These are phyloP conservation scores for Pichia insulana DNA, from an alignment of 805 yeast genomes.

Conservation along the genomic window DNA sequence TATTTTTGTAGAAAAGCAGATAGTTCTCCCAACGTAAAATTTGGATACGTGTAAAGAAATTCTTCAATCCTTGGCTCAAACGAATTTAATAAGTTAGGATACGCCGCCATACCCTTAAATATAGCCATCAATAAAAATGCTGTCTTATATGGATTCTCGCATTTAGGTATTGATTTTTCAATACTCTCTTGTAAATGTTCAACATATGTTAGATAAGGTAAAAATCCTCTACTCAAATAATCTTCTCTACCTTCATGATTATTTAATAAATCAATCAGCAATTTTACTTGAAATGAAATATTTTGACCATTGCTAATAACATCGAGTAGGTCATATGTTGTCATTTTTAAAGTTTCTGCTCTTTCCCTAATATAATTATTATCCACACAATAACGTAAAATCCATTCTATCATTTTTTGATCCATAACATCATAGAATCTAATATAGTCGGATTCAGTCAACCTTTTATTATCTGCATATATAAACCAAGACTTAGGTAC, in stretches of 20 bases:
- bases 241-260: neutral
- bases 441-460: slow-evolving; percentile 3
- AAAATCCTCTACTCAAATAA: slow-evolving; percentile 5
- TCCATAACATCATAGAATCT: slow-evolving; percentile 9
- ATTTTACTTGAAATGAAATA: slow-evolving; percentile 5
- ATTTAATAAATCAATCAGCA: slow-evolving; percentile 6
- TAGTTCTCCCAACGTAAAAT: slow-evolving; percentile 10
- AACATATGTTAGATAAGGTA: slow-evolving; percentile 11
- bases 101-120: slow-evolving; percentile 6
- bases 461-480: neutral
- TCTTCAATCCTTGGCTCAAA: slow-evolving; percentile 5
- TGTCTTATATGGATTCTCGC: slow-evolving; percentile 8
- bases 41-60: slow-evolving; percentile 7
- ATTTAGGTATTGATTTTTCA: slow-evolving; percentile 4
- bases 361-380: neutral
- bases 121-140: slow-evolving; percentile 5
- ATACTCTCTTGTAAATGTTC: slow-evolving; percentile 8
- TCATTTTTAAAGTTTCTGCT: neutral
- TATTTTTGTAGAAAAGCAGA: slow-evolving; percentile 5
- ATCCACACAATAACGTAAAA: slow-evolving; percentile 2
- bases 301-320: slow-evolving; percentile 3
- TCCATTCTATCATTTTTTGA: slow-evolving; percentile 8
- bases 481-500: slow-evolving; percentile 4
- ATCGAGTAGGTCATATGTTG: slow-evolving; percentile 5
- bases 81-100: neutral